Evolutionary conservation across 2,329 filamentous ascomycete species (phyloP), one percentile per base, ranked within the genome.

Genomic region (Rutstroemia sp.): DNA sequence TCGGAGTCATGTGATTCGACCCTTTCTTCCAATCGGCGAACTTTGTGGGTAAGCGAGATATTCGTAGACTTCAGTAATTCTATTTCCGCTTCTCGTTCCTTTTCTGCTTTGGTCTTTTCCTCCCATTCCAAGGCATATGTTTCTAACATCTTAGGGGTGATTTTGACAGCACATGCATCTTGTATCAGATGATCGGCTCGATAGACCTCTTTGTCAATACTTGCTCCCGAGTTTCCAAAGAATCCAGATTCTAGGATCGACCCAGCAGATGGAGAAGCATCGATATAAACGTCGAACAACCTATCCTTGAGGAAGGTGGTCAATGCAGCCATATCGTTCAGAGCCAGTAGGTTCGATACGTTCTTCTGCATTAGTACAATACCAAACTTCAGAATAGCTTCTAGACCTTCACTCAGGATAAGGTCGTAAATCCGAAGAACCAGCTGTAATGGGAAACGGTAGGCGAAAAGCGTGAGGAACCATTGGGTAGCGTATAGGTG

Each of bases 381-480:
- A 53, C 92, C 92, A 65, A 99, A 99, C 65, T 92, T 92, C 52
- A 99, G 76, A 63, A 99, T 94, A 0, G 94, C 94, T 53, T 91
- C 89, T 16, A 99, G 78, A 2, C 95, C 94, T 72, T 97, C 92
- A 48, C 89, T 94, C 17, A 99, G 78, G 51, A 99, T 94, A 55
- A 99, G 76, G 69, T 99, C 94, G 72, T 97, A 99, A 51, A 99
- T 95, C 34, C 94, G 88, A 57, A 99, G 84, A 6, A 99, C 94
- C 9, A 99, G 83, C 69, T 99, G 94, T 7, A 99, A 79, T 8
- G 94, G 94, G 71, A 99, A 99, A 44, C 95, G 88, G 71, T 99
- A 99, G 34, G 92, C 91, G 69, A 99, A 99, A n/a, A 99, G 79
- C 0, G 94, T 99, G 50, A 99, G 80, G 73, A 99, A 99, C 94